Evolutionary conservation across 2,329 filamentous ascomycete genomes (phyloP), one percentile per base, ranked within the genome.

Genomic region (Karstenula rhodostoma): DNA sequence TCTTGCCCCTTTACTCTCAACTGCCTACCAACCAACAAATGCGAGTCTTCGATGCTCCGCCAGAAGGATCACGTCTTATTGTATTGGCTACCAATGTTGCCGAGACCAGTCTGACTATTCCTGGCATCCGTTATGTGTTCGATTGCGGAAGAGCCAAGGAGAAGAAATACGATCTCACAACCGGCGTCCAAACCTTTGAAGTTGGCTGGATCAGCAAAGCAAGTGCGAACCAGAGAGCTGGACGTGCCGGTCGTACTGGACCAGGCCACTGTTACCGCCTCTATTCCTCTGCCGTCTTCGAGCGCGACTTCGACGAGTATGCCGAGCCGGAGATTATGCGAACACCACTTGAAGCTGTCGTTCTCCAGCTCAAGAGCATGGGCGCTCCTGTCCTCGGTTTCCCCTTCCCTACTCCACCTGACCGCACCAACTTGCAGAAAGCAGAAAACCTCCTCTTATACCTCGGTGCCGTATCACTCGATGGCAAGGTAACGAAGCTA

Each of bases 191-290:
- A 76, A 97, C 91, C 73, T 99, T 97, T 74, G 91, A 97, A 70
- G 87, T 99, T 56, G 90, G 91, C 43, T 99, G 94, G 93, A 96
- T 98, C 75, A 97, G 94, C 81, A 98, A 99, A 80, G 95, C 95
- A 29, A 96, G 93, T 75, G 94, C 95, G 8, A 91, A 89, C 66
- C 95, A 99, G 78, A 87, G 95, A 75, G 89, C 93, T 60, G 95
- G 95, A 80, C 92, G 95, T 85, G 95, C 95, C 59, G 95, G 96
- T 64, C 90, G 95, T 83, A 99, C 94, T 4, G 94, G 93, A 0
- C 94, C 95, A 1, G 95, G 95, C 8, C 96, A 99, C 78, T 98
- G 94, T 79, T 99, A 97, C 80, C 85, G 93, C 58, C 80, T 99
- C 4, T 99, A 97, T 79, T 97, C 94, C 0, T 97, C 93, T 13